Conservation (phyloP, 2,329 filamentous ascomycete species). For the Pyrenochaeta sp. region DNA sequence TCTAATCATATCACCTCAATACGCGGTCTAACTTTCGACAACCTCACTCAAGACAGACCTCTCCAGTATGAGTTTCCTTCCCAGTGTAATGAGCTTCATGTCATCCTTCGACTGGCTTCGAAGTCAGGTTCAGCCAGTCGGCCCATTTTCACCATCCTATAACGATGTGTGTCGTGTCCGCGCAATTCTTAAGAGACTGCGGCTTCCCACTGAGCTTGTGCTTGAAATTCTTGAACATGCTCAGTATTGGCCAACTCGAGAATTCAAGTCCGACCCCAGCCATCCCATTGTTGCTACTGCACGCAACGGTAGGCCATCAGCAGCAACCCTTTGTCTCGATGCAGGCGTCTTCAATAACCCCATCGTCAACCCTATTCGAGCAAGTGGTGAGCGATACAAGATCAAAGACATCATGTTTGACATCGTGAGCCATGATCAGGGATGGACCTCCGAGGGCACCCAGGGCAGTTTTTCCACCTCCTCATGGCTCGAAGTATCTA, state of each 20-base stretch:
- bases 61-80: slow-evolving; percentile 4
- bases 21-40: background rate
- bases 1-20: background rate
- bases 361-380: slow-evolving; percentile 5
- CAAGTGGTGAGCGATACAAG: slow-evolving; percentile 23
- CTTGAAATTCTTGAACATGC: slow-evolving; percentile 38
- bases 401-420: slow-evolving; percentile 35
- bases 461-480: slow-evolving; percentile 37
- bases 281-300: slow-evolving; percentile 3
- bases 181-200: slow-evolving; percentile 26
- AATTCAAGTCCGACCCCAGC: background rate
- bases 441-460: slow-evolving; percentile 41
- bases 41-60: background rate
- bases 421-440: slow-evolving; percentile 39
- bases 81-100: background rate
- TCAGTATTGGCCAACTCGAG: slow-evolving; percentile 32
- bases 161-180: slow-evolving; percentile 33
- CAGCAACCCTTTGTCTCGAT: slow-evolving; percentile 27
- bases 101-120: slow-evolving; percentile 5
- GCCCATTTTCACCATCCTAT: slow-evolving; percentile 22
- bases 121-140: background rate
- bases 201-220: slow-evolving; percentile 41
- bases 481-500: slow-evolving; percentile 45
- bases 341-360: slow-evolving; percentile 18
- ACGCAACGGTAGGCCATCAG: slow-evolving; percentile 1